phyloP scores from a whole-genome alignment of 2,329 filamentous ascomycete species.

The Gremmenia infestans region DNA sequence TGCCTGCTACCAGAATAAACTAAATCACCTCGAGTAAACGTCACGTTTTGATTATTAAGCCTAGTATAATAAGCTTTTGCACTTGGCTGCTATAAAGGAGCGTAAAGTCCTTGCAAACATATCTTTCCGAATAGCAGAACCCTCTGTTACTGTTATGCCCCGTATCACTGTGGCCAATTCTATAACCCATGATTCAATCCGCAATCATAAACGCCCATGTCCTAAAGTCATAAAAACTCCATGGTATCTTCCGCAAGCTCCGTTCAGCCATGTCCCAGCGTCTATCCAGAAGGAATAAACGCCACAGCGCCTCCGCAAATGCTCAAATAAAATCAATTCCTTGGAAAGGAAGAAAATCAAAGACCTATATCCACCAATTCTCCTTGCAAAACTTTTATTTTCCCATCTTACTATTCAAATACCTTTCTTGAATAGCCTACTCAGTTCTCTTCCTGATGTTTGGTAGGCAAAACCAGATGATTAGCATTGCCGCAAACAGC shows the following conservation, averaged over 20 bases:
- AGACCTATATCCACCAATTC: background rate
- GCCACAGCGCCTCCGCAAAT: conserved; percentile 22
- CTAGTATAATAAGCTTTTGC: too few relatives aligned
- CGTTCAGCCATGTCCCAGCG: conserved; percentile 23
- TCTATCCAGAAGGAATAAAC: conserved; percentile 14
- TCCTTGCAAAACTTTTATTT: background rate
- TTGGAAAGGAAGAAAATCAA: background rate
- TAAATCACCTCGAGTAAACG: too few relatives aligned
- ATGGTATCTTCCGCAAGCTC: conserved; percentile 16
- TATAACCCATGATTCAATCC: background rate
- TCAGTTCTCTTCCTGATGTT: conserved; percentile 54
- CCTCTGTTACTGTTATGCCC: background rate
- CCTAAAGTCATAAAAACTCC: conserved; percentile 16
- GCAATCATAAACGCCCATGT: conserved; percentile 12
- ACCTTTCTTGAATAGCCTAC: conserved; percentile 32
- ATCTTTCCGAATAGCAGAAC: background rate
- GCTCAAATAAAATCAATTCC: background rate
- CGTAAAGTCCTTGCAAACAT: too few relatives aligned
- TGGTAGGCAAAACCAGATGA: conserved; percentile 60
- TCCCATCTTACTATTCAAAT: background rate
- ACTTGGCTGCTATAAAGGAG: too few relatives aligned
- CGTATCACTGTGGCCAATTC: background rate
- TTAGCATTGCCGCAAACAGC: conserved; percentile 59
- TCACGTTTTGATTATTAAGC: too few relatives aligned
- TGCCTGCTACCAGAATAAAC: too few relatives aligned